Conservation (phyloP, 163 green algal genomes). For the Chlamydomonas reinhardtii region DNA sequence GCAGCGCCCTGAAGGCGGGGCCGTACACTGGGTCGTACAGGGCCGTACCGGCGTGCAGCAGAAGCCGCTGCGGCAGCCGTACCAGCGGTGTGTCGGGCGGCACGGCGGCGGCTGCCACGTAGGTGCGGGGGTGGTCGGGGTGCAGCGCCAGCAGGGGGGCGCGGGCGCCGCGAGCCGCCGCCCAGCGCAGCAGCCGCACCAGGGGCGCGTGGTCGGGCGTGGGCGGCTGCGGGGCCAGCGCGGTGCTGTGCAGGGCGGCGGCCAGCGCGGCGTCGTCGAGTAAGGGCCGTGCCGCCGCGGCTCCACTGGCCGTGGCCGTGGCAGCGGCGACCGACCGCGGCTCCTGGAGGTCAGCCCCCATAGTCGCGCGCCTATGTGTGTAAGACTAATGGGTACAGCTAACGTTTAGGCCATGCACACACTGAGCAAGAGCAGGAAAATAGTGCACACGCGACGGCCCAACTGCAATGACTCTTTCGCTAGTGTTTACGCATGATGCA, state of each 20-base stretch:
- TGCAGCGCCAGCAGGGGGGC: background rate
- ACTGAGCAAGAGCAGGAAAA: too few species aligned
- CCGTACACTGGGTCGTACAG: constrained; percentile 52
- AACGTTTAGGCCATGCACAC: too few species aligned
- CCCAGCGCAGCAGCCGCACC: constrained; percentile 25
- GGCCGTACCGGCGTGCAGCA: constrained; percentile 55
- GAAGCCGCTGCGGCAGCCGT: constrained; percentile 56
- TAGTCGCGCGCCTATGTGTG: too few species aligned
- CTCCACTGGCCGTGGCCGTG: too few species aligned
- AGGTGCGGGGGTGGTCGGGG: constrained; percentile 15
- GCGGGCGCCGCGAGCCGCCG: background rate
- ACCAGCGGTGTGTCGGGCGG: constrained; percentile 36
- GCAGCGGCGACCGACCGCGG: too few species aligned
- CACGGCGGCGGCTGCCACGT: background rate
- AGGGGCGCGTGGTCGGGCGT: constrained; percentile 21
- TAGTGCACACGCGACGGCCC: too few species aligned
- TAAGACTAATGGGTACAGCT: too few species aligned
- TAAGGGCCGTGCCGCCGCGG: too few species aligned
- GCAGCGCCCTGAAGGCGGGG: constrained; percentile 43
- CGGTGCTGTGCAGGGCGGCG: background rate
- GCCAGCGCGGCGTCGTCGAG: too few species aligned
- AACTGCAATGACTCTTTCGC: too few species aligned
- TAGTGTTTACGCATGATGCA: too few species aligned
- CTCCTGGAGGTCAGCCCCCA: too few species aligned
- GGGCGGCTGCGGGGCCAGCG: background rate